Conservation (phyloP, 768 basidiomycete genomes). For the Favolaschia claudopus region DNA sequence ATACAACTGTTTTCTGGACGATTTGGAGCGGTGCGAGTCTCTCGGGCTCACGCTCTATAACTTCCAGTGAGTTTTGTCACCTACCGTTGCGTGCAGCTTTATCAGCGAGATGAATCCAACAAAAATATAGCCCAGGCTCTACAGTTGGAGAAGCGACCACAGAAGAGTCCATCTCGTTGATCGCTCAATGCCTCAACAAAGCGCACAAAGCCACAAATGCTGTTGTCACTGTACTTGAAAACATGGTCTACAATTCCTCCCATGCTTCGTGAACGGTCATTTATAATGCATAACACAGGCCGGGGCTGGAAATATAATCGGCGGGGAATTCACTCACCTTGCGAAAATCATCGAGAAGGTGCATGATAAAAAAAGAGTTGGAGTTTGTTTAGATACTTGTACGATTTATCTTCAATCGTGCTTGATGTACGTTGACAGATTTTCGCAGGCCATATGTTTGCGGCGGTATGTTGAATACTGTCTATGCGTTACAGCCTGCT, state of each 20-base stretch:
- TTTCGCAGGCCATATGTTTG: constrained; percentile 74
- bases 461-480: constrained; percentile 68
- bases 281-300: too few species aligned
- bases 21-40: constrained; percentile 77
- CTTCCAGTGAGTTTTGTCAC: constrained; percentile 71
- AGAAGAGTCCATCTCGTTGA: constrained; percentile 65
- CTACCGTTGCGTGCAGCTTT: not conserved
- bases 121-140: constrained; percentile 72
- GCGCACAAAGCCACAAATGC: constrained; percentile 67
- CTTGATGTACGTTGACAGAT: not conserved
- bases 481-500: not conserved
- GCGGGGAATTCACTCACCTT: constrained; percentile 73
- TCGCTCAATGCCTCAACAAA: constrained; percentile 78
- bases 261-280: not conserved
- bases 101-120: not conserved
- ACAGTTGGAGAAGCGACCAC: constrained; percentile 74
- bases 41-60: constrained; percentile 81
- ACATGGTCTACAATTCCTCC: constrained; percentile 63
- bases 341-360: constrained; percentile 73
- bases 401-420: constrained; percentile 23
- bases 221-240: constrained; percentile 78
- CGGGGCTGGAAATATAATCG: constrained; percentile 81
- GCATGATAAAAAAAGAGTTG: constrained; percentile 76
- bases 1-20: constrained; percentile 84
- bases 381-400: constrained; percentile 91